phyloP scores from a whole-genome alignment of 148 eudicot species.

The Camellia lanceoleosa region DNA sequence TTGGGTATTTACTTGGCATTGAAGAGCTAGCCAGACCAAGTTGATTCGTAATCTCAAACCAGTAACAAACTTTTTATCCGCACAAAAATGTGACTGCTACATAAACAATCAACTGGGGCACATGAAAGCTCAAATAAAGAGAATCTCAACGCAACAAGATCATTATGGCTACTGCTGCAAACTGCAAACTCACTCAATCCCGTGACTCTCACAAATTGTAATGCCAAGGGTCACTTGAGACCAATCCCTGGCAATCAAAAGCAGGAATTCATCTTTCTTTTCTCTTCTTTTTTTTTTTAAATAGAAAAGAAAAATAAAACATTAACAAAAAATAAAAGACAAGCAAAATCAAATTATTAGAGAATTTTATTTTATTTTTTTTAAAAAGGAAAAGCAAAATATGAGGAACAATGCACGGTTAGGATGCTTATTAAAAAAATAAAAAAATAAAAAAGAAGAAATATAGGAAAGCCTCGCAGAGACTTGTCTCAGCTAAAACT shows the following conservation, averaged over 20 bases:
- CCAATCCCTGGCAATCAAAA: neutral
- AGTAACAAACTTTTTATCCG: constrained; percentile 7
- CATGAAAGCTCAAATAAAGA: constrained; percentile 39
- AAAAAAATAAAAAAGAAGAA: constrained; percentile 6
- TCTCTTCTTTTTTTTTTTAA: no score
- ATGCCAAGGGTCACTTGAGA: neutral
- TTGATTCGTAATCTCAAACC: neutral
- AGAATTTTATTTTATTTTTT: no score
- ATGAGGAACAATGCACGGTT: neutral
- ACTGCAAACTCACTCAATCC: constrained; percentile 30
- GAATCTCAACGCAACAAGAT: constrained; percentile 1
- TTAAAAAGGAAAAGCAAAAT: neutral
- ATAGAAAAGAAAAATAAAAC: no score
- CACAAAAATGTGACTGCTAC: neutral
- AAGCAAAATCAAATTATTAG: no score
- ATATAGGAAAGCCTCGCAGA: neutral
- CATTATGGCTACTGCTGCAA: constrained; percentile 22
- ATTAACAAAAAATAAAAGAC: no score
- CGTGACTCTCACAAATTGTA: constrained; percentile 35
- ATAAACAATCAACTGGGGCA: constrained; percentile 17
- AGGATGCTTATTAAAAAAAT: neutral
- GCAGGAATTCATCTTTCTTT: no score
- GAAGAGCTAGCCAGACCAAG: constrained; percentile 1
- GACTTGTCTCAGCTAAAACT: neutral
- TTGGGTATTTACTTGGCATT: neutral